A percentile compares a stretch with the other conserved stretches of the same genome.
phyloP scores from a whole-genome alignment of 2,329 filamentous ascomycete species.

The Escovopsis sp. region DNA sequence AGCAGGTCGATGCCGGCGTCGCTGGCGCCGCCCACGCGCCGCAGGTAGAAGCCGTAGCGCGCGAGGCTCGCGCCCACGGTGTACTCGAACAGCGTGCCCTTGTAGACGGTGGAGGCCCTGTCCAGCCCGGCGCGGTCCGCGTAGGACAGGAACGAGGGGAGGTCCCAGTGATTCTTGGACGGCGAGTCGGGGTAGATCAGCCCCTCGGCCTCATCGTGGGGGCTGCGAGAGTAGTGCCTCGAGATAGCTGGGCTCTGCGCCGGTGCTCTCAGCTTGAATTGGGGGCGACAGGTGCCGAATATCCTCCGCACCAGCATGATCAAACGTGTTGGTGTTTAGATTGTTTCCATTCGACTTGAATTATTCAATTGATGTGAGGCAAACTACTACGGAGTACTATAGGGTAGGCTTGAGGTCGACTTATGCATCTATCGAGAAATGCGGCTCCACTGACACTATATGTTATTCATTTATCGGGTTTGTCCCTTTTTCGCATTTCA shows the following conservation, averaged over 20 bases:
- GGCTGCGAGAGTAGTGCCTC: not conserved
- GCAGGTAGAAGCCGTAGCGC: slow-evolving; percentile 48
- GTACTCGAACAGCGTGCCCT: slow-evolving; percentile 70
- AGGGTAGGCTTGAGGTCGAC: too few relatives aligned
- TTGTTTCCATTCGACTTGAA: too few relatives aligned
- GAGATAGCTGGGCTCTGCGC: not conserved
- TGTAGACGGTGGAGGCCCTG: slow-evolving; percentile 42
- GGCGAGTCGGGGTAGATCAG: slow-evolving; percentile 29
- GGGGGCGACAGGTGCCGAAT: too few relatives aligned
- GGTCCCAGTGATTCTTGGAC: slow-evolving; percentile 42
- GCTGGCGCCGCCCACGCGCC: slow-evolving; percentile 48
- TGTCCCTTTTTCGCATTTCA: too few relatives aligned
- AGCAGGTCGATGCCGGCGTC: slow-evolving; percentile 64
- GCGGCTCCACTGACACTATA: too few relatives aligned
- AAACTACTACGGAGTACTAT: too few relatives aligned
- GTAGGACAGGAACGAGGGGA: slow-evolving; percentile 51
- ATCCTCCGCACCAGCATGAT: too few relatives aligned
- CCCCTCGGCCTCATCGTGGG: not conserved
- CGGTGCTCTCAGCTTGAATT: too few relatives aligned
- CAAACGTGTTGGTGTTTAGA: too few relatives aligned
- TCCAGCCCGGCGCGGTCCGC: slow-evolving; percentile 42
- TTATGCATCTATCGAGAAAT: too few relatives aligned
- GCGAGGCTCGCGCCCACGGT: slow-evolving; percentile 41
- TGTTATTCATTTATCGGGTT: too few relatives aligned
- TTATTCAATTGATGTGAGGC: too few relatives aligned